Conservation (phyloP, 805 yeast genomes). For the Candida verbasci region DNA sequence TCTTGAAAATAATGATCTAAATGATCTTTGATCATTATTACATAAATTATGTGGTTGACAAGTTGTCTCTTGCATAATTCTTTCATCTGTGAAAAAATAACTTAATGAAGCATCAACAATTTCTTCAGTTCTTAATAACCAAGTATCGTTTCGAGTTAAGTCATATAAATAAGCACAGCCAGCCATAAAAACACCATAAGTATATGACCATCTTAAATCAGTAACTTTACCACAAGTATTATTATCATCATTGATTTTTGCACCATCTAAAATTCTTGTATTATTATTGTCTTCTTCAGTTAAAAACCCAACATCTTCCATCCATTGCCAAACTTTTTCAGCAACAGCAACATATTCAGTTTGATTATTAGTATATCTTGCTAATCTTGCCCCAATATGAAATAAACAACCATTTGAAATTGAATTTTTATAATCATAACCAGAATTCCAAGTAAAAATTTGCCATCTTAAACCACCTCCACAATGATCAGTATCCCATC, state of each 20-base stretch:
- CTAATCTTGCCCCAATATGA: constrained; percentile 82
- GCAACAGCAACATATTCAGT: constrained; percentile 64
- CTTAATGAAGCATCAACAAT: constrained; percentile 31
- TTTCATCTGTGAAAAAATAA: constrained; percentile 39
- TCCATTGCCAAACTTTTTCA: constrained; percentile 78
- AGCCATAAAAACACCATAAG: constrained; percentile 61
- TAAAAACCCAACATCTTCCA: constrained; percentile 40
- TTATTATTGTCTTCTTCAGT: constrained; percentile 13
- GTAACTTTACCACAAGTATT: constrained; percentile 47
- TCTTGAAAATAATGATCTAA: constrained; percentile 66
- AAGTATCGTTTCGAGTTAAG: constrained; percentile 44
- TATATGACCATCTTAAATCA: constrained; percentile 60
- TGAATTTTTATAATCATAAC: constrained; percentile 89
- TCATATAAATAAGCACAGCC: constrained; percentile 71
- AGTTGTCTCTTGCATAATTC: constrained; percentile 56
- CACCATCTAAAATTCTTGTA: constrained; percentile 54
- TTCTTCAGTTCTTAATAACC: constrained; percentile 38
- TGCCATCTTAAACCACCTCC: constrained; percentile 96
- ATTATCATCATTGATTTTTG: constrained; percentile 28
- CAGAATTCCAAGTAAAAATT: constrained; percentile 89
- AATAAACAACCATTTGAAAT: constrained; percentile 89
- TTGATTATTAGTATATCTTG: constrained; percentile 73
- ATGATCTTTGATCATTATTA: constrained; percentile 73
- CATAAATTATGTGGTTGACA: constrained; percentile 54
- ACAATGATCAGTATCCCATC: constrained; percentile 80